These are phyloP conservation scores for Coniophora puteana DNA, from an alignment of 1,284 basidiomycete species.

Conservation along the genomic window DNA sequence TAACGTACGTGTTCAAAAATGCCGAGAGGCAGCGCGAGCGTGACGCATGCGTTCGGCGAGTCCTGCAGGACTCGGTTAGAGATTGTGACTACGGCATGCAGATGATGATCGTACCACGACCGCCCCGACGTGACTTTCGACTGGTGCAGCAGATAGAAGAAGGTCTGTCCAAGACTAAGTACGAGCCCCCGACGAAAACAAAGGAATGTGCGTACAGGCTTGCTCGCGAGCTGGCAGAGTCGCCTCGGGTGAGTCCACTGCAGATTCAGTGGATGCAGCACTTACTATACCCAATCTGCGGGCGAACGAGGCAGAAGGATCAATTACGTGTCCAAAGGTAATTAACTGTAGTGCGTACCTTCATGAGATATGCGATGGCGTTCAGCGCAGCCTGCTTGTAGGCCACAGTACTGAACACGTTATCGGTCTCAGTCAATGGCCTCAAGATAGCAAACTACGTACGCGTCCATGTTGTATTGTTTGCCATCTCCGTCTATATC, in stretches of 20 bases:
- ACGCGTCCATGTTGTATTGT: constrained; percentile 79
- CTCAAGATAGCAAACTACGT: constrained; percentile 20
- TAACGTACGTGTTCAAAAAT: constrained; percentile 66
- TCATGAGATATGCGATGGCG: constrained; percentile 72
- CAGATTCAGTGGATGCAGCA: constrained; percentile 9
- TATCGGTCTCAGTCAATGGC: not conserved
- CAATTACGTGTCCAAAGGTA: not conserved
- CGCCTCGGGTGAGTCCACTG: not conserved
- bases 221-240: constrained; percentile 56
- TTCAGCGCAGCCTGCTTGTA: constrained; percentile 80
- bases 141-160: constrained; percentile 69
- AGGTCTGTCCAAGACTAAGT: constrained; percentile 44
- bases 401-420: constrained; percentile 53
- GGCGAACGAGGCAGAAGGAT: not conserved
- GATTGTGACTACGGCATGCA: constrained; percentile 1
- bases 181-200: not conserved
- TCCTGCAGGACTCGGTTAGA: constrained; percentile 46
- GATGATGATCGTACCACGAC: constrained; percentile 67
- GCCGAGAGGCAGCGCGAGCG: constrained; percentile 63
- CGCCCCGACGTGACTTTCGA: constrained; percentile 74
- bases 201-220: constrained; percentile 45
- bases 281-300: constrained; percentile 63
- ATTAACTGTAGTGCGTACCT: constrained; percentile 34
- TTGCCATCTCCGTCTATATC: constrained; percentile 63
- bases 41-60: constrained; percentile 76